Evolutionary conservation across 257 asterid genomes (phyloP).

Genomic region (Phtheirospermum japonicum): DNA sequence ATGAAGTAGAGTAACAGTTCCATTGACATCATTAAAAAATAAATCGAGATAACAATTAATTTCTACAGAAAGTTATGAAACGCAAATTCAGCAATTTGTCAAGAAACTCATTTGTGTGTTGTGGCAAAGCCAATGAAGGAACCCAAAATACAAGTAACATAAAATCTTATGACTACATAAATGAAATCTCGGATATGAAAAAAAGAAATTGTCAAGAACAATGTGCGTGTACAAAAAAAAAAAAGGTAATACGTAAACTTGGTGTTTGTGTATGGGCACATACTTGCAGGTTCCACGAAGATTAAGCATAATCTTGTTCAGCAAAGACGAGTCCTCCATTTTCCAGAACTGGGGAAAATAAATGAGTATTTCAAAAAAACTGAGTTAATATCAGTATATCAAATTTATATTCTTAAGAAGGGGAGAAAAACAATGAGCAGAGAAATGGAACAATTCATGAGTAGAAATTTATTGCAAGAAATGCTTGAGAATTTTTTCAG

Average conservation of each 20-base stretch:
- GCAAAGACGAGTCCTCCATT: constrained; percentile 63
- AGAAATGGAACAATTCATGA: not conserved
- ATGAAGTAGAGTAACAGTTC: not conserved
- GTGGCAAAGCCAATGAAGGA: not conserved
- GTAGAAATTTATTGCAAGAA: not conserved
- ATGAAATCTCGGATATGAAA: not conserved
- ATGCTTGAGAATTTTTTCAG: not conserved
- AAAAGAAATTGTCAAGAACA: constrained; percentile 3
- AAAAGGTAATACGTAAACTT: not conserved
- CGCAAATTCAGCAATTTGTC: constrained; percentile 8
- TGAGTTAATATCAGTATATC: constrained; percentile 7
- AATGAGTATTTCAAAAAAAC: constrained; percentile 4
- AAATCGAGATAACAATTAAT: not conserved
- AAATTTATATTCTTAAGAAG: not conserved
- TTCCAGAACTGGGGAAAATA: constrained; percentile 3
- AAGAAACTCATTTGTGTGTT: not conserved
- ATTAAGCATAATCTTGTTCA: constrained; percentile 53
- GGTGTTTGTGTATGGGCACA: constrained; percentile 5
- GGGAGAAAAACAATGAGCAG: not conserved
- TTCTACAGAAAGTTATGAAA: not conserved
- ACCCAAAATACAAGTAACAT: not conserved
- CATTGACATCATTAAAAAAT: not conserved
- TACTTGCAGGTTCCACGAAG: constrained; percentile 81
- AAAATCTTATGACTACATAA: constrained; percentile 1
- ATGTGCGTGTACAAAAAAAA: not conserved